Evolutionary conservation across 2,329 filamentous ascomycete species (phyloP).

Genomic region (Nemania sp.): DNA sequence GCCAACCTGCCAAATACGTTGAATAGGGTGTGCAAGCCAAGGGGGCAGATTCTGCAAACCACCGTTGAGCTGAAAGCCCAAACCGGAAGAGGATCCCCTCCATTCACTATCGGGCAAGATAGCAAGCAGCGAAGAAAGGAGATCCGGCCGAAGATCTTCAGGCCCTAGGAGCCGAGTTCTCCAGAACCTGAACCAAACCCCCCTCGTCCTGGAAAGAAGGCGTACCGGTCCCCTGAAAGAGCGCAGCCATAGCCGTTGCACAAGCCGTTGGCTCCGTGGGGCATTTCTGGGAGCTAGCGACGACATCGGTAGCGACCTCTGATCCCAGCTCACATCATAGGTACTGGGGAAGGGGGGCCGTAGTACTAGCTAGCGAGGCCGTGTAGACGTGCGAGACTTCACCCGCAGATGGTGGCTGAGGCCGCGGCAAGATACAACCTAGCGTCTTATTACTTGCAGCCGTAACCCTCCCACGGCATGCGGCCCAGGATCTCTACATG

Average conservation of each 20-base stretch:
- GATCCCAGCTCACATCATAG: conserved; percentile 21
- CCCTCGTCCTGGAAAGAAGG: conserved; percentile 21
- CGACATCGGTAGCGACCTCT: conserved; percentile 17
- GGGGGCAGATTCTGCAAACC: conserved; percentile 3
- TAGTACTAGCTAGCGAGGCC: conserved; percentile 4
- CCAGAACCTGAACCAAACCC: conserved; percentile 18
- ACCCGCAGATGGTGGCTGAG: conserved; percentile 28
- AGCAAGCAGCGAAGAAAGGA: no score
- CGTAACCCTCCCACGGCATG: conserved; percentile 17
- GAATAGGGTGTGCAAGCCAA: conserved; percentile 8
- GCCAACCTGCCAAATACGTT: conserved; percentile 17
- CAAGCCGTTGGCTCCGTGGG: conserved; percentile 21
- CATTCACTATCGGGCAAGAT: conserved; percentile 10
- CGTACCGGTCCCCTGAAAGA: conserved; percentile 16
- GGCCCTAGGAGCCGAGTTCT: conserved; percentile 9
- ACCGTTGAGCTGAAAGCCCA: conserved; percentile 21
- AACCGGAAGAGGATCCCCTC: conserved; percentile 13
- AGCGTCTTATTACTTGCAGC: conserved; percentile 24
- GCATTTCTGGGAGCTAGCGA: conserved; percentile 24
- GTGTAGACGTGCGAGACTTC: conserved; percentile 14
- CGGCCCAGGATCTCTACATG: conserved; percentile 19
- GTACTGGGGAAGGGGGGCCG: neutral
- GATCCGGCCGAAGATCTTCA: conserved; percentile 8
- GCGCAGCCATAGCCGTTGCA: conserved; percentile 5
- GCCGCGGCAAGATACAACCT: conserved; percentile 17